Percentiles rank a stretch among this genome's conserved stretches.
These are phyloP conservation scores for Ampelomyces quisqualis DNA, from an alignment of 2,329 filamentous ascomycete genomes.

Conservation along the genomic window DNA sequence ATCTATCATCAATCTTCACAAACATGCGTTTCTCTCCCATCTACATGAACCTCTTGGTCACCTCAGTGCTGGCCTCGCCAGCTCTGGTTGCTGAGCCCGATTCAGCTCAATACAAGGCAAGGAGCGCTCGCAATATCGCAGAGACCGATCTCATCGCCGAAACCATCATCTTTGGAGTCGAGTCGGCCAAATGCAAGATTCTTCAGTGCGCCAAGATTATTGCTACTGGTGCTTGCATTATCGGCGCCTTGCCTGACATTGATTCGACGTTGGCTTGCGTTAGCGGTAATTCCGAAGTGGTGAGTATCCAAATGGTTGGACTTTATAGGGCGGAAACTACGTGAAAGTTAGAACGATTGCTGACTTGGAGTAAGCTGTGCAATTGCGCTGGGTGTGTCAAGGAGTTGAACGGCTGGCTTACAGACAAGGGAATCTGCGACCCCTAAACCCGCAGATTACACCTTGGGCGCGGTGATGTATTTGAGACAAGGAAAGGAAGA, in stretches of 20 bases:
- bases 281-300: neutral
- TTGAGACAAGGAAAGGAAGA: no score
- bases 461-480: no score
- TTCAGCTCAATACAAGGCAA: neutral
- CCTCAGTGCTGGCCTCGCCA: neutral
- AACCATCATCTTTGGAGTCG: neutral
- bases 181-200: neutral
- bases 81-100: neutral
- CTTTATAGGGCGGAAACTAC: neutral
- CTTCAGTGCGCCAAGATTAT: neutral
- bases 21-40: neutral
- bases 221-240: neutral
- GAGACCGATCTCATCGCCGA: neutral
- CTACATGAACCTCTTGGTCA: no score
- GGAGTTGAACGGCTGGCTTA: neutral
- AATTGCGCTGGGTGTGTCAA: slow-evolving; percentile 1
- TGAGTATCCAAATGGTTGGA: neutral
- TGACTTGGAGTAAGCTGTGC: neutral
- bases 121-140: neutral
- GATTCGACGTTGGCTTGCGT: neutral
- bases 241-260: neutral
- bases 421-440: neutral
- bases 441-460: no score
- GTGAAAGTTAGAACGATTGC: no score
- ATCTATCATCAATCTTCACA: neutral